These are phyloP conservation scores for Hevea brasiliensis DNA, from an alignment of 345 rosid species.

Conservation along the genomic window DNA sequence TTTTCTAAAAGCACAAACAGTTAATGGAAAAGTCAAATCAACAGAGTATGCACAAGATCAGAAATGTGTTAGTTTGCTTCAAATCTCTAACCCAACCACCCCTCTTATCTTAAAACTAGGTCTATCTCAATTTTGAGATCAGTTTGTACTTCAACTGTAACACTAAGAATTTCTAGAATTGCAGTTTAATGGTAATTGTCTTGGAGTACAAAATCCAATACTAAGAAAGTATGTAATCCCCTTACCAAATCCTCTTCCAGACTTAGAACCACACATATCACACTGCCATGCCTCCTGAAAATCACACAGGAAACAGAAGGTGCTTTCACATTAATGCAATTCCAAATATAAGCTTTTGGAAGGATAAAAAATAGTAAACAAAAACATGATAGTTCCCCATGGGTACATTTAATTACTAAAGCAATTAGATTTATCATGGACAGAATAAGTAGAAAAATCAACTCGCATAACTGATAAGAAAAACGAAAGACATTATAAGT, in stretches of 20 bases:
- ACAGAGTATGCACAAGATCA: not conserved
- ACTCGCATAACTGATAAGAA: not conserved
- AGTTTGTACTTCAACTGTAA: not conserved
- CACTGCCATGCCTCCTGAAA: conserved; percentile 97
- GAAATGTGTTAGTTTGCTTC: too few species aligned
- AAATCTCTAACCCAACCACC: too few species aligned
- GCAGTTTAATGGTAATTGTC: not conserved
- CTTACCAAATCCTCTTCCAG: conserved; percentile 99
- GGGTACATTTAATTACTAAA: not conserved
- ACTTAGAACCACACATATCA: conserved; percentile 82
- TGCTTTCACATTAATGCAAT: not conserved
- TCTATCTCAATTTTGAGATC: not conserved
- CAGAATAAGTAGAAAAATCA: not conserved
- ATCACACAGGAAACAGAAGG: not conserved
- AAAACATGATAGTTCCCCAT: not conserved
- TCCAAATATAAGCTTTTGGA: not conserved
- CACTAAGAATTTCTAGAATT: not conserved
- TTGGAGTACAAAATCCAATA: not conserved
- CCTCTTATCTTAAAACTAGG: not conserved
- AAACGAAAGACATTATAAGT: not conserved
- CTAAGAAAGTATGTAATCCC: conserved; percentile 12
- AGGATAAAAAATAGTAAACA: not conserved
- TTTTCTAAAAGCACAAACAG: not conserved
- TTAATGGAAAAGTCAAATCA: too few species aligned
- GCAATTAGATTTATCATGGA: not conserved